phyloP scores from a whole-genome alignment of 2,329 filamentous ascomycete genomes.

The Aspergillus japonicus region DNA sequence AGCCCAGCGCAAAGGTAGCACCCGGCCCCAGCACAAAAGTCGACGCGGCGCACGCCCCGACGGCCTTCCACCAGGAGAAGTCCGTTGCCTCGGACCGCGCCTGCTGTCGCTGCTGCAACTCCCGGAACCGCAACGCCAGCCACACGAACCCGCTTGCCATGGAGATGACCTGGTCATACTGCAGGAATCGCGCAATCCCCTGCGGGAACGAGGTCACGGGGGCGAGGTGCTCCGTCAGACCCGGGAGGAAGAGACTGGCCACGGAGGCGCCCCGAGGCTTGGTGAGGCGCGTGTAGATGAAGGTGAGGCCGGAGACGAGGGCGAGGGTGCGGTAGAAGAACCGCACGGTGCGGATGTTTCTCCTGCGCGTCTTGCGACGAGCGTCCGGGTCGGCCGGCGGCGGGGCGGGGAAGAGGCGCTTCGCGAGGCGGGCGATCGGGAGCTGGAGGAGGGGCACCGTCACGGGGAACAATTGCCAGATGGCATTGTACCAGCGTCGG shows the following conservation, averaged over 20 bases:
- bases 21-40: not conserved
- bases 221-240: not conserved
- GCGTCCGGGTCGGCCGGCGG: not conserved
- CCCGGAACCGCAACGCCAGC: conserved; percentile 7
- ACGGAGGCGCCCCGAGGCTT: not conserved
- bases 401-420: not conserved
- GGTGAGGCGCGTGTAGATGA: not conserved
- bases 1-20: not conserved
- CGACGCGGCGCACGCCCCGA: not conserved
- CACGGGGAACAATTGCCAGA: conserved; percentile 17
- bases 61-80: conserved; percentile 1
- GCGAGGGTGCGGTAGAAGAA: not conserved
- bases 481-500: conserved; percentile 5
- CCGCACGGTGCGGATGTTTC: not conserved
- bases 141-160: conserved; percentile 8
- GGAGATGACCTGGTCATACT: conserved; percentile 12
- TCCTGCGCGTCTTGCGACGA: not conserved
- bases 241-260: not conserved
- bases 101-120: conserved; percentile 6
- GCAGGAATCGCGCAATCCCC: conserved; percentile 2
- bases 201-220: conserved; percentile 2
- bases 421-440: not conserved
- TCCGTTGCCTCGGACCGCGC: not conserved
- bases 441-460: conserved; percentile 7
- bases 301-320: not conserved